Evolutionary conservation across 768 basidiomycete species (phyloP).

Genomic region (Cystoderma amianthinum): DNA sequence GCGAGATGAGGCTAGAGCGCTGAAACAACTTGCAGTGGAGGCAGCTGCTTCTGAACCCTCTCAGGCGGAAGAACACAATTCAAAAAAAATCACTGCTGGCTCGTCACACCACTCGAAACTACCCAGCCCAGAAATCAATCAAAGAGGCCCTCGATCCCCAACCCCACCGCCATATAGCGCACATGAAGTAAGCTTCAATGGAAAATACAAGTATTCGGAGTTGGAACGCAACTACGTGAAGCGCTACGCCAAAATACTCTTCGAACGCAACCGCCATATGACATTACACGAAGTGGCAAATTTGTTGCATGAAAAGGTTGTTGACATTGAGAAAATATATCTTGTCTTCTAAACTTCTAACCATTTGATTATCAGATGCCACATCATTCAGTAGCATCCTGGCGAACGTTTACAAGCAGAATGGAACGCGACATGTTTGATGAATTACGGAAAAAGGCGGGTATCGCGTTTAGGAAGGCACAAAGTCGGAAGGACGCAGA

Average conservation of each 20-base stretch:
- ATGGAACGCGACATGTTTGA: slow-evolving; percentile 36
- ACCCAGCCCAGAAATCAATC: no score
- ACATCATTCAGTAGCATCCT: slow-evolving; percentile 46
- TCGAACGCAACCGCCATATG: slow-evolving; percentile 40
- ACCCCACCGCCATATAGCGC: slow-evolving; percentile 30
- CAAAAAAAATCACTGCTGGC: no score
- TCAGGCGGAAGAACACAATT: no score
- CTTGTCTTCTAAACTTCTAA: background rate
- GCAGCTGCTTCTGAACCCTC: no score
- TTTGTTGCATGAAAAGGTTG: slow-evolving; percentile 43
- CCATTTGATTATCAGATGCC: slow-evolving; percentile 39
- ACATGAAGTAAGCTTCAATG: no score
- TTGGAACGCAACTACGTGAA: slow-evolving; percentile 43
- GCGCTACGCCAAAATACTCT: slow-evolving; percentile 35
- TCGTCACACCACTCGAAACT: no score
- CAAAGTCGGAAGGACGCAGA: slow-evolving; percentile 12
- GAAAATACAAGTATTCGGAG: slow-evolving; percentile 35
- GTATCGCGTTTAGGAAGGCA: slow-evolving; percentile 43
- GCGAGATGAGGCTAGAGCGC: no score
- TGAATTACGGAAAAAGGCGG: slow-evolving; percentile 38
- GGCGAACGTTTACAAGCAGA: slow-evolving; percentile 31
- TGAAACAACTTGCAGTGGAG: no score
- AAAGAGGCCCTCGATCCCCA: slow-evolving; percentile 37
- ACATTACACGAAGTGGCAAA: slow-evolving; percentile 26
- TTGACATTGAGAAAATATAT: no score